Conservation (phyloP, 805 yeast genomes). For the Metschnikowia vanudenii region DNA sequence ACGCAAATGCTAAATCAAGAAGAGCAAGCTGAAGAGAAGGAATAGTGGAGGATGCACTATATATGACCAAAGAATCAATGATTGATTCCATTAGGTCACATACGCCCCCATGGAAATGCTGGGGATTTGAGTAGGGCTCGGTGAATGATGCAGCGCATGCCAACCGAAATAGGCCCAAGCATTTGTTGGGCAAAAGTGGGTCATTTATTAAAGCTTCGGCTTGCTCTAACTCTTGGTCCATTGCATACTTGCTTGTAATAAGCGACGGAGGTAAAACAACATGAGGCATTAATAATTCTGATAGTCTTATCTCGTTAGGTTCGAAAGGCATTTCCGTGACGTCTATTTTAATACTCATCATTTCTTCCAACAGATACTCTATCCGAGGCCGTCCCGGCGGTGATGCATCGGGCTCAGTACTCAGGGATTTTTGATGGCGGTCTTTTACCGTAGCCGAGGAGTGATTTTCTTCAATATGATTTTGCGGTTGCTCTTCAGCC, state of each 20-base stretch:
- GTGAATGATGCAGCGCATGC: constrained; percentile 9
- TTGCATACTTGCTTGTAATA: constrained; percentile 1
- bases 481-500: constrained; percentile 1
- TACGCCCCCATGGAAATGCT: constrained; percentile 13
- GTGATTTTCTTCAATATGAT: background rate
- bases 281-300: constrained; percentile 8
- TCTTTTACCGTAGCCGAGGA: constrained; percentile 8
- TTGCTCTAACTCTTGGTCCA: constrained; percentile 9
- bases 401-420: background rate
- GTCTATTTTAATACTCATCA: constrained; percentile 3
- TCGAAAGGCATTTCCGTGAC: constrained; percentile 1
- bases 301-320: constrained; percentile 10
- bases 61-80: constrained; percentile 12
- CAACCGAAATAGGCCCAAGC: constrained; percentile 14
- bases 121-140: constrained; percentile 10
- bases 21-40: constrained; percentile 14
- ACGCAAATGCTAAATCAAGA: constrained; percentile 13
- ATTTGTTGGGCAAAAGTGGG: constrained; percentile 4
- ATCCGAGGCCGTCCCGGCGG: background rate
- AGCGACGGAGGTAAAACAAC: constrained; percentile 1
- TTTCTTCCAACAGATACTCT: constrained; percentile 4
- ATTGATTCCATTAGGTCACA: constrained; percentile 12
- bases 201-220: constrained; percentile 2
- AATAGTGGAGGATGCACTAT: constrained; percentile 2
- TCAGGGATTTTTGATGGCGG: background rate